Percentiles rank a stretch among this genome's conserved stretches.
Conservation (phyloP, 108 stramenopile genomes). For the Stephanodiscus triporus region DNA sequence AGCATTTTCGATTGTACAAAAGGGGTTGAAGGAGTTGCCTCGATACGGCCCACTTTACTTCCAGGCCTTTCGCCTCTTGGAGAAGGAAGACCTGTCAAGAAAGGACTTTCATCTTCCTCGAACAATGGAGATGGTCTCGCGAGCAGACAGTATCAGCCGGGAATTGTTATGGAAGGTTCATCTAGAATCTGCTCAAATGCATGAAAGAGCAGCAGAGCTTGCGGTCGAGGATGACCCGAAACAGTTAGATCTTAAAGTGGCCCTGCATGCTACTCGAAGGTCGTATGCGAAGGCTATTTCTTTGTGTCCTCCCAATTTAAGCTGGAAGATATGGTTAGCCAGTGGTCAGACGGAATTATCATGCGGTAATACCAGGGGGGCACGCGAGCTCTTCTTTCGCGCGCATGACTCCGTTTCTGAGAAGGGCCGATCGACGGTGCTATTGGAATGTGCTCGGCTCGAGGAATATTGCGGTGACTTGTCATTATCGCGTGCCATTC, state of each 20-base stretch:
- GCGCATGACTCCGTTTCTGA: slow-evolving; percentile 91
- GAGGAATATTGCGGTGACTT: slow-evolving; percentile 93
- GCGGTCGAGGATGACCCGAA: slow-evolving; percentile 45
- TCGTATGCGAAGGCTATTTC: slow-evolving; percentile 84
- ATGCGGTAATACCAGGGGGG: slow-evolving; percentile 74
- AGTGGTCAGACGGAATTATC: slow-evolving; percentile 94
- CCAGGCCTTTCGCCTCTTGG: slow-evolving; percentile 90
- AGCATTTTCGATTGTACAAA: slow-evolving; percentile 90
- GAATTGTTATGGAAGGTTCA: slow-evolving; percentile 97
- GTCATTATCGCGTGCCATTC: slow-evolving; percentile 81
- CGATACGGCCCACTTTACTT: slow-evolving; percentile 98
- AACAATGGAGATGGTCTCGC: slow-evolving; percentile 75
- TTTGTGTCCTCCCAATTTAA: slow-evolving; percentile 88
- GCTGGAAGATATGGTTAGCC: slow-evolving; percentile 97
- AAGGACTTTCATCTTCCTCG: slow-evolving; percentile 61
- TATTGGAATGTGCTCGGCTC: slow-evolving; percentile 90
- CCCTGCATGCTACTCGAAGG: slow-evolving; percentile 52
- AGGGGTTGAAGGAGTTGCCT: slow-evolving; percentile 91
- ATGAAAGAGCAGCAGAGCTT: slow-evolving; percentile 83
- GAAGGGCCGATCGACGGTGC: slow-evolving; percentile 86
- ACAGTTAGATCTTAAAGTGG: slow-evolving; percentile 23
- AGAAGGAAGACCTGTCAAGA: slow-evolving; percentile 69
- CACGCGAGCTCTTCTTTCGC: slow-evolving; percentile 82
- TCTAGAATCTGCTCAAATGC: slow-evolving; percentile 92
- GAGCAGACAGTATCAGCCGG: slow-evolving; percentile 90